A percentile compares a stretch with the other conserved stretches of the same genome.
phyloP scores from a whole-genome alignment of 768 basidiomycete species.

The Tubosaeta sp. region DNA sequence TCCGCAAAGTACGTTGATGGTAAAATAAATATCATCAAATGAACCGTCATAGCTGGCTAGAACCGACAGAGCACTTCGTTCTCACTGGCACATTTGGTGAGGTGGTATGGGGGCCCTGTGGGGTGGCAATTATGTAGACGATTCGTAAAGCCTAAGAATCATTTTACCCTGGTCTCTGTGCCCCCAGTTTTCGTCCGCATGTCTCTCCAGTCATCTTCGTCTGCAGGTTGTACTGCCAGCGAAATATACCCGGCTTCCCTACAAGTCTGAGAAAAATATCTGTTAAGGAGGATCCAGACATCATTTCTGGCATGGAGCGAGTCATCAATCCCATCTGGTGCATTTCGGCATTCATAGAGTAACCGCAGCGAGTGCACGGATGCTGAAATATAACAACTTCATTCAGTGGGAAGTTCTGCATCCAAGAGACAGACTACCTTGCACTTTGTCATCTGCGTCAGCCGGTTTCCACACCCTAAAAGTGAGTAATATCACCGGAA shows the following conservation, averaged over 20 bases:
- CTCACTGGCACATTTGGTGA: conserved; percentile 40
- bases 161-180: conserved; percentile 37
- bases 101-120: conserved; percentile 42
- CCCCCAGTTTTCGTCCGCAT: conserved; percentile 24
- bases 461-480: conserved; percentile 44
- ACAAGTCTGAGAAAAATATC: conserved; percentile 64
- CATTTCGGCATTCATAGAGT: conserved; percentile 29
- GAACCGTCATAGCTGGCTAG: conserved; percentile 68
- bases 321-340: neutral
- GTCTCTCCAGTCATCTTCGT: conserved; percentile 35
- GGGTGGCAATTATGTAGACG: conserved; percentile 2
- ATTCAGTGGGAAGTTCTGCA: neutral
- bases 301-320: conserved; percentile 34
- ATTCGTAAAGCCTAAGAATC: neutral
- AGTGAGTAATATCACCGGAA: neutral
- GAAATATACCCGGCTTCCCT: conserved; percentile 66
- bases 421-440: conserved; percentile 30
- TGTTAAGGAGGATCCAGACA: conserved; percentile 78
- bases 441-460: conserved; percentile 29
- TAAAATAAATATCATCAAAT: conserved; percentile 58
- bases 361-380: conserved; percentile 39
- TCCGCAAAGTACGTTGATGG: conserved; percentile 52
- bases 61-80: conserved; percentile 43
- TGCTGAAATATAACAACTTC: conserved; percentile 25
- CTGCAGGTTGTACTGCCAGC: conserved; percentile 39